Conservation (phyloP, 192 early-diverging fungal genomes). For the Gigaspora rosea region DNA sequence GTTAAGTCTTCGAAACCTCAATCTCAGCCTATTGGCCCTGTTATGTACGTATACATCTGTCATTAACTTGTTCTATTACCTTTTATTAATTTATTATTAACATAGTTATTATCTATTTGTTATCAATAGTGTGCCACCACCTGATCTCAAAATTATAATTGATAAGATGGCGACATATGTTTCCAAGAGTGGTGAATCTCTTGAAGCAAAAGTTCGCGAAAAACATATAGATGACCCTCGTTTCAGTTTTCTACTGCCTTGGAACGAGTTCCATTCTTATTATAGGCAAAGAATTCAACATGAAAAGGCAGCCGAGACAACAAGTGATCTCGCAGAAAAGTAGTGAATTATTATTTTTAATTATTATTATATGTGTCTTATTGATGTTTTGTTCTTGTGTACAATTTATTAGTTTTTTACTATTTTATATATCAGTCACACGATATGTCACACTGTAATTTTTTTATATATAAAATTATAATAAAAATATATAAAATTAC, state of each 20-base stretch:
- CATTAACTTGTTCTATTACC: background rate
- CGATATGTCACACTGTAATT: no score
- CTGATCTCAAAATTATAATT: constrained; percentile 39
- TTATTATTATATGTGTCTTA: no score
- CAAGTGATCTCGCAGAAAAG: no score
- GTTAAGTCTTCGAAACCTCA: background rate
- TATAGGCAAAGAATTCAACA: constrained; percentile 37
- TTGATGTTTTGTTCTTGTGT: no score
- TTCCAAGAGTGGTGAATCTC: constrained; percentile 40
- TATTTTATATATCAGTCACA: no score
- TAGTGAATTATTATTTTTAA: no score
- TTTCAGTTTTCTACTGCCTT: constrained; percentile 54
- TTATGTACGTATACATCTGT: background rate
- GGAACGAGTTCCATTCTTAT: constrained; percentile 50
- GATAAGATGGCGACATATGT: constrained; percentile 47
- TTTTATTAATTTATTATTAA: background rate
- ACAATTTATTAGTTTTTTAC: no score
- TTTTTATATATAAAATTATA: no score
- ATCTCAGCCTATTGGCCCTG: background rate
- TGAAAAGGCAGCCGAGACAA: background rate
- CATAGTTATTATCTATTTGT: background rate
- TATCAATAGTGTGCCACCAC: constrained; percentile 21
- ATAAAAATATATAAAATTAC: no score
- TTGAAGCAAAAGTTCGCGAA: constrained; percentile 48
- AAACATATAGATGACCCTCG: constrained; percentile 46